Evolutionary conservation across 2,329 filamentous ascomycete genomes (phyloP).

Genomic region (Macroventuria anomochaeta): DNA sequence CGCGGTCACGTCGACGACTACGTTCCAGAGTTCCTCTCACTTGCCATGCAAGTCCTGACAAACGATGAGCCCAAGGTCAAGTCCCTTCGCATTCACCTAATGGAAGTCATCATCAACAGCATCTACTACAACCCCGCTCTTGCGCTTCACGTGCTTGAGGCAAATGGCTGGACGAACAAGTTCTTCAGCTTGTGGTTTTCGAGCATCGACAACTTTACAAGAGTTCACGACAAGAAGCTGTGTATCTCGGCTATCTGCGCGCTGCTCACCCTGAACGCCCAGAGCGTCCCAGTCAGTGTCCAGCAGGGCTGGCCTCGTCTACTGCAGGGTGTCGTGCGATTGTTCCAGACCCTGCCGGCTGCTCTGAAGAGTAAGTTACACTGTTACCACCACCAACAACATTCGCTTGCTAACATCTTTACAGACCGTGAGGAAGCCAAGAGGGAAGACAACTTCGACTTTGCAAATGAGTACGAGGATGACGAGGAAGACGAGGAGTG

Average conservation of each 20-base stretch:
- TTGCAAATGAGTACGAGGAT: constrained; percentile 74
- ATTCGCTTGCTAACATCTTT: constrained; percentile 29
- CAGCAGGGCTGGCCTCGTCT: constrained; percentile 94
- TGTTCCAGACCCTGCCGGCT: constrained; percentile 89
- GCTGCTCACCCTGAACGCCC: constrained; percentile 77
- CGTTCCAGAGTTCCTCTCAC: constrained; percentile 84
- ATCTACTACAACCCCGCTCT: constrained; percentile 96
- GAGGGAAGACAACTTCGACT: constrained; percentile 79
- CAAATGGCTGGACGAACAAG: constrained; percentile 94
- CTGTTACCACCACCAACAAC: neutral
- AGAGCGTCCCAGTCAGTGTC: constrained; percentile 88
- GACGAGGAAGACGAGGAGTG: constrained; percentile 86
- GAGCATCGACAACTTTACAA: constrained; percentile 88
- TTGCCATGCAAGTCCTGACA: constrained; percentile 83
- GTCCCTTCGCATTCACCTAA: constrained; percentile 92
- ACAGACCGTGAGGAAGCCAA: constrained; percentile 88
- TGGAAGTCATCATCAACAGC: constrained; percentile 98
- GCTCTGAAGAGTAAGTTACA: constrained; percentile 77
- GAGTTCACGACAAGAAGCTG: constrained; percentile 98
- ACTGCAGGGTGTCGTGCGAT: constrained; percentile 82
- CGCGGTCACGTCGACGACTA: constrained; percentile 87
- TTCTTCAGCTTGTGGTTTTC: constrained; percentile 99
- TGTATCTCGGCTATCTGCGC: constrained; percentile 93
- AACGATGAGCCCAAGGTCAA: constrained; percentile 83
- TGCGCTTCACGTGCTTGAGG: constrained; percentile 85